These are phyloP conservation scores for Colletotrichum sp. DNA, from an alignment of 2,329 filamentous ascomycete species.

Conservation along the genomic window DNA sequence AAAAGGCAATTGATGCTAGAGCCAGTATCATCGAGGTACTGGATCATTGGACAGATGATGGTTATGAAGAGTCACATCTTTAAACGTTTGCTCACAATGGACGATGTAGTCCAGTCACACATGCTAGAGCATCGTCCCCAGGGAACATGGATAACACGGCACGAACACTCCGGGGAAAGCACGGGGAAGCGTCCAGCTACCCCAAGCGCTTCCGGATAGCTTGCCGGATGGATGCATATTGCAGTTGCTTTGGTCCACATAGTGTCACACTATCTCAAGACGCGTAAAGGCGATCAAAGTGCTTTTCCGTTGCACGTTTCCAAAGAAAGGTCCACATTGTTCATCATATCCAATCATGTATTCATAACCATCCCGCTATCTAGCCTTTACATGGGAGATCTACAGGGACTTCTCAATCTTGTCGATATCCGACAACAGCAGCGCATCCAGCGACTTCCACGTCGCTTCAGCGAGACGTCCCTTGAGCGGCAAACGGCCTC, in stretches of 20 bases:
- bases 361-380: not conserved
- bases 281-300: not conserved
- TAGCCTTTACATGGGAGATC: not conserved
- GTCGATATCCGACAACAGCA: conserved; percentile 19
- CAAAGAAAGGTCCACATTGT: not conserved
- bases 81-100: too few relatives aligned
- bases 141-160: not conserved
- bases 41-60: too few relatives aligned
- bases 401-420: conserved; percentile 21
- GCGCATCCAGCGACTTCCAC: conserved; percentile 32
- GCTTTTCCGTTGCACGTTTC: not conserved
- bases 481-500: conserved; percentile 62
- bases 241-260: not conserved
- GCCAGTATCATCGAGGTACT: too few relatives aligned
- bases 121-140: not conserved
- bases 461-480: conserved; percentile 61
- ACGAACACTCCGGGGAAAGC: not conserved
- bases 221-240: not conserved
- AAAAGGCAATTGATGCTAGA: too few relatives aligned
- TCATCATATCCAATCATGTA: not conserved
- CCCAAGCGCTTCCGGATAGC: not conserved
- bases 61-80: too few relatives aligned
- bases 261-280: not conserved
- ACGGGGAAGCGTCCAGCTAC: not conserved
- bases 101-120: not conserved